These are phyloP conservation scores for Acacia crassicarpa DNA, from an alignment of 306 rosid genomes.

Conservation along the genomic window DNA sequence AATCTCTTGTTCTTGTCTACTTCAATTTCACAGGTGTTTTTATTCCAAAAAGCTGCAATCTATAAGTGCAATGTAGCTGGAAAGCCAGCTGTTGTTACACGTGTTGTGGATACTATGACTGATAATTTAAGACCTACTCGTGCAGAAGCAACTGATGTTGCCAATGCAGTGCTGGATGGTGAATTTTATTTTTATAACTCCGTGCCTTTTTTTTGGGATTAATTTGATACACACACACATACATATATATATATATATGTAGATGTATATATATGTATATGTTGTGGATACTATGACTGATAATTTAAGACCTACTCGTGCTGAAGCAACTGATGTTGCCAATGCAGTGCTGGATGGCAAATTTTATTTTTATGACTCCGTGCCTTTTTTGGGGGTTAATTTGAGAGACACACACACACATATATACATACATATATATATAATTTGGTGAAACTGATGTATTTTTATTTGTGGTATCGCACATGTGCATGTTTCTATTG, in stretches of 20 bases:
- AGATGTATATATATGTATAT: neutral
- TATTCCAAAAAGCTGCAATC: constrained; percentile 92
- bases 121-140: constrained; percentile 96
- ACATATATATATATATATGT: neutral
- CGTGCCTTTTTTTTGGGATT: neutral
- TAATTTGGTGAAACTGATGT: neutral
- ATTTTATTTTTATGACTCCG: constrained; percentile 3
- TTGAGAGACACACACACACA: neutral
- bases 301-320: constrained; percentile 95
- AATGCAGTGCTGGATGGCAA: constrained; percentile 88
- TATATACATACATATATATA: too few relatives aligned
- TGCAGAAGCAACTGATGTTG: constrained; percentile 98
- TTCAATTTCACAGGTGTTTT: constrained; percentile 58
- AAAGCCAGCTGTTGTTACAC: constrained; percentile 94
- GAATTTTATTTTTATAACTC: neutral
- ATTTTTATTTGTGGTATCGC: neutral
- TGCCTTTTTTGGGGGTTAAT: neutral
- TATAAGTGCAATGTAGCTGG: constrained; percentile 96
- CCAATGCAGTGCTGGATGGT: constrained; percentile 94
- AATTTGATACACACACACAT: neutral
- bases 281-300: constrained; percentile 96
- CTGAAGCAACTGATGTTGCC: constrained; percentile 97
- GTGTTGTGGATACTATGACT: constrained; percentile 96
- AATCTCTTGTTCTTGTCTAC: neutral
- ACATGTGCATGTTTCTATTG: neutral